These are phyloP conservation scores for Phoenix roebelenii DNA, from an alignment of 176 grass and related monocot genomes.

Conservation along the genomic window DNA sequence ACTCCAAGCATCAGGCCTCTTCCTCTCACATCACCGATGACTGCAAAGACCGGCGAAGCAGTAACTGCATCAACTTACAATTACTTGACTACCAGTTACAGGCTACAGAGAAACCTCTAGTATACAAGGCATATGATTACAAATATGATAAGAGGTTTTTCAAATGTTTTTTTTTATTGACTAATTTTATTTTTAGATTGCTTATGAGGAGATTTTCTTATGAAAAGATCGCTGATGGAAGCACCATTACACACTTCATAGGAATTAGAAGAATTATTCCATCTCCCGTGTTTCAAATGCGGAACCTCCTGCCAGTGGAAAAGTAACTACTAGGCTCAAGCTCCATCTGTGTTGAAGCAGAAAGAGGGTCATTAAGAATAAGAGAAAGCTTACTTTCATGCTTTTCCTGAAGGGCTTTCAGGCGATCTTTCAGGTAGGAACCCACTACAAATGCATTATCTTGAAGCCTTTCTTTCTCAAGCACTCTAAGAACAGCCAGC, in stretches of 20 bases:
- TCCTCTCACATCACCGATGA: conserved; percentile 90
- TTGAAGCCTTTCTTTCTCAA: conserved; percentile 77
- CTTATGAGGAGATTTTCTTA: no score
- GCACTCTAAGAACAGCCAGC: conserved; percentile 70
- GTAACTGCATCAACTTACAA: no score
- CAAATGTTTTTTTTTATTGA: no score
- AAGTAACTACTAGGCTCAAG: not conserved
- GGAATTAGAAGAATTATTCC: no score
- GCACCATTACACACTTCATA: no score
- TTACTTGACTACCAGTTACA: no score
- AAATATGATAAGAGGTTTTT: no score
- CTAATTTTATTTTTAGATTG: no score
- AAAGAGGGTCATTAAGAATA: not conserved
- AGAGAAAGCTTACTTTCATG: conserved; percentile 44
- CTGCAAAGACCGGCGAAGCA: conserved; percentile 19
- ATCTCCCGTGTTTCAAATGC: no score
- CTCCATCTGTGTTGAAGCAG: conserved; percentile 1
- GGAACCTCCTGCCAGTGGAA: no score
- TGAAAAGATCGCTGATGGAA: not conserved
- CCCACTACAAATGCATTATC: conserved; percentile 69
- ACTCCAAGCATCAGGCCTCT: conserved; percentile 92
- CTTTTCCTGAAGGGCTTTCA: conserved; percentile 71
- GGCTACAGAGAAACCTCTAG: no score
- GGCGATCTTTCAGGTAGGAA: conserved; percentile 62
- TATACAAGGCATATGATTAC: no score